Evolutionary conservation across 305 asterid genomes (phyloP).

Genomic region (Fraxinus latifolia): DNA sequence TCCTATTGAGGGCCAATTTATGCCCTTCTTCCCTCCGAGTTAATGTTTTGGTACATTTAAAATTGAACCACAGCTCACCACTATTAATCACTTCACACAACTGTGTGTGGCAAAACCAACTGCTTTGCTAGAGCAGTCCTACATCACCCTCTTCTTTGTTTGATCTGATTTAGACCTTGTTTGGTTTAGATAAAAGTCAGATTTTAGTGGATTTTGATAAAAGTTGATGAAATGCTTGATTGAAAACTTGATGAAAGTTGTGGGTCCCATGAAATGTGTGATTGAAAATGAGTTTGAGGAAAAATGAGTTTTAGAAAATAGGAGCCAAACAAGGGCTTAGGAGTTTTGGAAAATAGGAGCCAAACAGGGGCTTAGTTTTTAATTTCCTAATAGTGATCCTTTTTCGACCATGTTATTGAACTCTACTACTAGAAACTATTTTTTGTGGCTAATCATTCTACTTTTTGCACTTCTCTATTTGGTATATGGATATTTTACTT

Average conservation of each 20-base stretch:
- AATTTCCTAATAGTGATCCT: not conserved
- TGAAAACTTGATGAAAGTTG: not conserved
- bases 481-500: not conserved
- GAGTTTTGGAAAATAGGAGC: not conserved
- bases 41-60: not conserved
- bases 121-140: not conserved
- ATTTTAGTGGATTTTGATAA: not conserved
- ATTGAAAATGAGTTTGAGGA: not conserved
- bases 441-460: not conserved
- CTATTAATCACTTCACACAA: not conserved
- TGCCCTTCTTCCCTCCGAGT: not conserved
- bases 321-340: not conserved
- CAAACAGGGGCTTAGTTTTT: not conserved
- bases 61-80: not conserved
- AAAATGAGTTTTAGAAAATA: not conserved
- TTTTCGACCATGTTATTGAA: not conserved
- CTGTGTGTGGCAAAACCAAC: not conserved
- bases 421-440: not conserved
- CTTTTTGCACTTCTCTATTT: slow-evolving; percentile 3
- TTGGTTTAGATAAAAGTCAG: not conserved
- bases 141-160: not conserved
- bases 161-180: slow-evolving; percentile 4
- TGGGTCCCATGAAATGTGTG: not conserved
- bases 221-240: not conserved
- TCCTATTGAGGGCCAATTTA: not conserved